Evolutionary conservation across 768 basidiomycete genomes (phyloP).

Genomic region (Termitomyces eurrhizus): DNA sequence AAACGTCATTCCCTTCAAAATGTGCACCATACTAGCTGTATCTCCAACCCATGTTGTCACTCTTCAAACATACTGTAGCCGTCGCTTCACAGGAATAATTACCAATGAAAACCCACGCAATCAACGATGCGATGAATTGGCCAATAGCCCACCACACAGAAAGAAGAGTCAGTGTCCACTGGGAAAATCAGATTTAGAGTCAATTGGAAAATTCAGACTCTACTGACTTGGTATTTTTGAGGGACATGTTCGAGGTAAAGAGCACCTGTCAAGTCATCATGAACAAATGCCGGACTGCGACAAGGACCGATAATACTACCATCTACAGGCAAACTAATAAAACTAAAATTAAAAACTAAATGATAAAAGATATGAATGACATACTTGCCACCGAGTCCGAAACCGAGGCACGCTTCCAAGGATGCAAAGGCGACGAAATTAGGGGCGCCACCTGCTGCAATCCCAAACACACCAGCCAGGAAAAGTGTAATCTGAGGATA

Average conservation of each 20-base stretch:
- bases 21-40: slow-evolving; percentile 42
- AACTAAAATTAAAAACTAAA: slow-evolving; percentile 11
- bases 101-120: slow-evolving; percentile 54
- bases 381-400: slow-evolving; percentile 52
- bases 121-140: slow-evolving; percentile 44
- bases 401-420: slow-evolving; percentile 42
- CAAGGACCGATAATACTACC: slow-evolving; percentile 22
- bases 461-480: slow-evolving; percentile 45
- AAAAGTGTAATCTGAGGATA: slow-evolving; percentile 25
- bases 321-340: slow-evolving; percentile 39
- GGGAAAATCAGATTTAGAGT: slow-evolving; percentile 5
- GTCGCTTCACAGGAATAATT: slow-evolving; percentile 46
- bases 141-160: slow-evolving; percentile 55
- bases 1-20: no score
- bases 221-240: slow-evolving; percentile 32
- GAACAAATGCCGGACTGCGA: background rate
- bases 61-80: slow-evolving; percentile 35
- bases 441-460: slow-evolving; percentile 43
- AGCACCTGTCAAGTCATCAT: slow-evolving; percentile 24
- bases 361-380: slow-evolving; percentile 18
- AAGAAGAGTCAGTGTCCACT: slow-evolving; percentile 53
- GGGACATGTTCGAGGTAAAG: slow-evolving; percentile 44
- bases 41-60: slow-evolving; percentile 59
- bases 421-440: slow-evolving; percentile 44
- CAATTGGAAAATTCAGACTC: slow-evolving; percentile 6